Evolutionary conservation across 1,284 basidiomycete genomes (phyloP), one percentile per base, ranked within the genome.

Genomic region (Malassezia restricta): DNA sequence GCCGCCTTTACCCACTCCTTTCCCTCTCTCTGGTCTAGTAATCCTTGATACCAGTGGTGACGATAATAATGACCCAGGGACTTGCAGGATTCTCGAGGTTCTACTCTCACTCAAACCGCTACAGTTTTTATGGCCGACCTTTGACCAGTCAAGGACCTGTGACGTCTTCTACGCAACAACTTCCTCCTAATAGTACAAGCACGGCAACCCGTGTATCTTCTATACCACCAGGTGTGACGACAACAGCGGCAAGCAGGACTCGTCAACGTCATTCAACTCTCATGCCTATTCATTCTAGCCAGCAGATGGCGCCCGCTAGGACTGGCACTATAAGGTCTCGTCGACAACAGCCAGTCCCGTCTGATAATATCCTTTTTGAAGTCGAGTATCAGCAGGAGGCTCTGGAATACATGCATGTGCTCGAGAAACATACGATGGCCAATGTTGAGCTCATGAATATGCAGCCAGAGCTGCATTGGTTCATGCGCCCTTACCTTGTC

Each of bases 401-500:
- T 58, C 79, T 83, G 52, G 80, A 79, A 54, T 92, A 95, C 76
- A 95, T 98, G 92, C 84, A 85, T 72, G 81, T 86, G 70, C 91
- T 95, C 87, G 92, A 98, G 85, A 80, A 79, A 52, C 81, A 77
- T 68, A 96, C 91, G 37, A 84, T 88, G 79, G 85, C 86, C 24
- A 88, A 84, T 9, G 82, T 85, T 43, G 82, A 90, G 61, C 86
- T 90, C 47, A 99, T 99, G 87, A 92, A 96, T 74, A 87, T 91
- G 75, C 94, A 99, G 74, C 92, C 94, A 24, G 92, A 96, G 76
- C 87, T 96, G 65, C 80, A 74, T 50, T 77, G 76, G 76, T 76
- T 74, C 76, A 98, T 98, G 94, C 87, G 94, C n/a, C 88, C 90
- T 27, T 94, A 87, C 78, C 82, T 99, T 40, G 89, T 98, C 70